Base-by-base conservation (phyloP, 2,329 filamentous ascomycete genomes). In the Aspergillus sp. region DNA sequence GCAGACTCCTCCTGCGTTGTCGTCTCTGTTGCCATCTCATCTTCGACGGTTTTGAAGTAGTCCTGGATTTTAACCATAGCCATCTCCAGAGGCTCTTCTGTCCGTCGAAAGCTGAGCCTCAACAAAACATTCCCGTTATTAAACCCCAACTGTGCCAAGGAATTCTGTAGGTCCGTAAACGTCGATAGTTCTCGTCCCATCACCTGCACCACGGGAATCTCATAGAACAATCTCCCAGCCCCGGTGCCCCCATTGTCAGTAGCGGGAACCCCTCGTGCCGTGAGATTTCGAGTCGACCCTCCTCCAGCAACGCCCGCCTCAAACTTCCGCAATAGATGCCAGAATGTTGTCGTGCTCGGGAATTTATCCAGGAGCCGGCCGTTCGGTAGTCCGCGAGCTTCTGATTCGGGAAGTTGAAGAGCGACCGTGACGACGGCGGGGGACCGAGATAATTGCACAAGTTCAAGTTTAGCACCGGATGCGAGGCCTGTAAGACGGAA, bases 251-350 rank as follows among this genome's bases (percentile, higher is more conserved):
- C 73, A 39, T 39, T 39, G 34, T 67, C 72, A 10, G 80, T 76
- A 27, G 57, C 52, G 0, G 88, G 83, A n/a, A 85, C 76, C 2
- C 83, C 88, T 50, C 90, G 77, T 9, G 83, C 88, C 0, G 93
- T 97, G 56, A 98, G 80, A 64, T 96, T 96, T 54, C 87, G 72
- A 46, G 74, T 80, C 45, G 69, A 74, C 6, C 76, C 77, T 48
- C 75, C 74, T 42, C 75, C 81, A n/a, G 79, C 79, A 27, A 79
- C 77, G 32, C 79, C 82, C 52, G 85, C 85, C 68, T 98, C 93
- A 55, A 97, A 94, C 62, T 93, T 88, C 49, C 93, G 84, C 47
- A 98, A 65, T 29, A 97, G 75, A 56, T 88, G 80, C 93, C 93
- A 98, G 67, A 98, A 65, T 12, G 88, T 87, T 33, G 88, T 87